Conservation (phyloP, 495 filamentous ascomycete genomes). For the Aspergillus affinis region DNA sequence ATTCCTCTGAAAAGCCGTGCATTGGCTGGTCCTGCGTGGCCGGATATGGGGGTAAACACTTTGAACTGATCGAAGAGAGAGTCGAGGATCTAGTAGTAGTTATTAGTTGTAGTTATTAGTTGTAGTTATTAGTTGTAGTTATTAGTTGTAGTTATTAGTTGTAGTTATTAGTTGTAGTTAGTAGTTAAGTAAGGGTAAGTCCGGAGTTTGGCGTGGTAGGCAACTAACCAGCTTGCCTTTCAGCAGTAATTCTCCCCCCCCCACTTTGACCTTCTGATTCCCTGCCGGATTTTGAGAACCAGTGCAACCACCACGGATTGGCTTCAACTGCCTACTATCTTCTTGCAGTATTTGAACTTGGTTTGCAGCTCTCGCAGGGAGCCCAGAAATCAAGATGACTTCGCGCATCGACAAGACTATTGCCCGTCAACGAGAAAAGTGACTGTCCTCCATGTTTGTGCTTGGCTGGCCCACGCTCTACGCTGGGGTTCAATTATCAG, state of each 20-base stretch:
- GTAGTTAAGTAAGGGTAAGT: too few species aligned
- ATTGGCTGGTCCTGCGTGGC: neutral
- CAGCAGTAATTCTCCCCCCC: too few species aligned
- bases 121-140: too few species aligned
- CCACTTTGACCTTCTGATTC: neutral
- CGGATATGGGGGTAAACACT: neutral
- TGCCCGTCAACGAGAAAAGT: slow-evolving; percentile 69
- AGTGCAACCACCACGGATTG: neutral
- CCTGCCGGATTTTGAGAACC: neutral
- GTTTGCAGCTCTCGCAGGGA: neutral
- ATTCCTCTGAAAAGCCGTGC: neutral
- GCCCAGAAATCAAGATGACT: slow-evolving; percentile 40
- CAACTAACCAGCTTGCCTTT: too few species aligned
- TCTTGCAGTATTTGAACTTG: neutral
- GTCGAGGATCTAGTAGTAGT: too few species aligned
- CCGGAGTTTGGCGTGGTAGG: too few species aligned
- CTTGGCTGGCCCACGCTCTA: neutral
- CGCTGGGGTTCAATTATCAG: neutral
- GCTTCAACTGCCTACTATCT: neutral
- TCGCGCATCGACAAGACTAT: slow-evolving; percentile 74
- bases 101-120: too few species aligned
- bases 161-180: too few species aligned
- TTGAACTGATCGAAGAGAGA: neutral
- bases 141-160: too few species aligned
- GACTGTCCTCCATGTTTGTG: slow-evolving; percentile 18